Evolutionary conservation across 2,329 filamentous ascomycete species (phyloP), one percentile per base, ranked within the genome.

Genomic region (Aspergillus tamarii): DNA sequence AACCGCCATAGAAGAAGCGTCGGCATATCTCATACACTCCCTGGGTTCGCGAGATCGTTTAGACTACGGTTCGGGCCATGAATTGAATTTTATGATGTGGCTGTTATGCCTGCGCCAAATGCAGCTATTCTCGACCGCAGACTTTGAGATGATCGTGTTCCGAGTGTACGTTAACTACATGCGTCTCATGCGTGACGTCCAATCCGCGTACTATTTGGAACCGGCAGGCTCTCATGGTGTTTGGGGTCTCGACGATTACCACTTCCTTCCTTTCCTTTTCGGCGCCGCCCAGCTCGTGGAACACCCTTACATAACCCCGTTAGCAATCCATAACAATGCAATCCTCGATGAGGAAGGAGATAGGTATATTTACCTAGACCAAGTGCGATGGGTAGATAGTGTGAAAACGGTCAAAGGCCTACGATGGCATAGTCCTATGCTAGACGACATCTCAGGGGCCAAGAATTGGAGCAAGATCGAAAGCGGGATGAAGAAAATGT

Each of bases 191-290:
- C 92, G 94, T 60, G 84, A 86, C 28, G 86, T 98, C 19, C 95
- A 99, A 78, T 89, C 88, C 67, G 92, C 93, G 3, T 99, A 99
- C 80, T 99, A 99, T 74, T 89, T 99, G 57, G 95, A 99, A 74
- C 95, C 95, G 2, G 95, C 95, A 0, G 95, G 95, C 16, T 97
- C 94, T 0, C 95, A 99, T 76, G 95, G 95, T 46, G 95, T 99
- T 28, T 99, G 95, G 95, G 95, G 95, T 21, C 83, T 99, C 1
- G 95, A 99, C 73, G 95, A 99, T 77, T 97, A 99, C 80, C 94
- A 96, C 70, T 99, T 99, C 80, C 82, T 97, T 1, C 95, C 96
- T 0, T 99, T 98, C 76, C 86, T 99, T 14, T 96, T 98, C 67
- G 95, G 95, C 23, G 93, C 95, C 41, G 90, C 93, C 28, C 96